Percentiles rank a stretch among this genome's conserved stretches.
Evolutionary conservation across 139 green algal species (phyloP).

Genomic region (Coelastrella sp.): DNA sequence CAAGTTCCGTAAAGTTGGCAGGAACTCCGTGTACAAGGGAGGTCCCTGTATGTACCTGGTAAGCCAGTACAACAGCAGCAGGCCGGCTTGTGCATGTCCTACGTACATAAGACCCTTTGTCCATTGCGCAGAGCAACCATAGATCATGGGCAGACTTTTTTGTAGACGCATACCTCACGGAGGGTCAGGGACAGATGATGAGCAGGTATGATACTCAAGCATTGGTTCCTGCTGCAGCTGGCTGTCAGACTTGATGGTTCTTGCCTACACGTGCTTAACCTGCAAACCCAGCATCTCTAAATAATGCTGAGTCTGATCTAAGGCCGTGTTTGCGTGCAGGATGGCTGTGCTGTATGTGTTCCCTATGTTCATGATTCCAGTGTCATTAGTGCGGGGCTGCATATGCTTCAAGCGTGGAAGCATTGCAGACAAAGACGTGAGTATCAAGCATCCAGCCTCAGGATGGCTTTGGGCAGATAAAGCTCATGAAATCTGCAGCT

Average conservation of each 20-base stretch:
- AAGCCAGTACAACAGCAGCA: not conserved
- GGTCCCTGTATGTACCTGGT: slow-evolving; percentile 75
- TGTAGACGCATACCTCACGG: slow-evolving; percentile 84
- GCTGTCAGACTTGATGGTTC: too few species aligned
- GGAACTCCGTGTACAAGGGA: slow-evolving; percentile 62
- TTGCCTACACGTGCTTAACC: too few species aligned
- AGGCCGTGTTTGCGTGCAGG: slow-evolving; percentile 63
- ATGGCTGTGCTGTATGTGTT: slow-evolving; percentile 86
- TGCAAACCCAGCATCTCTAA: too few species aligned
- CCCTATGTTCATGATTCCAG: slow-evolving; percentile 84
- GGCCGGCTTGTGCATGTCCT: not conserved
- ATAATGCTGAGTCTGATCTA: too few species aligned
- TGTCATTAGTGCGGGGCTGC: slow-evolving; percentile 68
- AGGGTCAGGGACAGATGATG: slow-evolving; percentile 82
- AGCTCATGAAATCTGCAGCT: too few species aligned
- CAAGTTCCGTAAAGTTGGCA: slow-evolving; percentile 61
- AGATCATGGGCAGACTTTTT: slow-evolving; percentile 94
- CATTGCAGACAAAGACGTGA: slow-evolving; percentile 81
- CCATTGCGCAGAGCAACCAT: slow-evolving; percentile 86
- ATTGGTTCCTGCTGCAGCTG: not conserved
- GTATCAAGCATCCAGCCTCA: too few species aligned
- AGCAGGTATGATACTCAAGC: slow-evolving; percentile 74
- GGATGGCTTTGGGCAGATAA: too few species aligned
- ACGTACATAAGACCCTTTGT: not conserved
- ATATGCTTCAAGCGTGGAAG: slow-evolving; percentile 86